Evolutionary conservation across 805 yeast genomes (phyloP).

Genomic region (Ogataea nitratoaversa): DNA sequence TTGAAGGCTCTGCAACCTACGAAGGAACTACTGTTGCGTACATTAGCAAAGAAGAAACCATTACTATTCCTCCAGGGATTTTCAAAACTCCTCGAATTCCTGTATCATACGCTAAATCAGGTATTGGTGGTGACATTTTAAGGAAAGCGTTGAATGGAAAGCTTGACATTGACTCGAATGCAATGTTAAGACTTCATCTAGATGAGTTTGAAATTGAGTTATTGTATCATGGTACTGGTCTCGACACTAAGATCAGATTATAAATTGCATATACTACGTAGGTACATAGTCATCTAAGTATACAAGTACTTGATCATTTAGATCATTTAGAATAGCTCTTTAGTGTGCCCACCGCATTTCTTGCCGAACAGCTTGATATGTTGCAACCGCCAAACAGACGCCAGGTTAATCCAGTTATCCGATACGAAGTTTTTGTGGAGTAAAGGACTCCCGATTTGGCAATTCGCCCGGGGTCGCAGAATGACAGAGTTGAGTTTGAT

Average conservation of each 20-base stretch:
- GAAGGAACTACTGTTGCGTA: slow-evolving; percentile 45
- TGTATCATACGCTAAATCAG: slow-evolving; percentile 37
- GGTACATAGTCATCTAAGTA: background rate
- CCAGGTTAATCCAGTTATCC: no score
- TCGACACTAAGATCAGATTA: slow-evolving; percentile 36
- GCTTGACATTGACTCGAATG: slow-evolving; percentile 42
- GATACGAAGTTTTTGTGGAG: background rate
- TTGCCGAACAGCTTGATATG: no score
- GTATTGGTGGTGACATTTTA: slow-evolving; percentile 46
- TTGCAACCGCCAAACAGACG: no score
- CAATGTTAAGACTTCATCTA: slow-evolving; percentile 37
- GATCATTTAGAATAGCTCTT: no score
- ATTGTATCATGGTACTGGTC: slow-evolving; percentile 42
- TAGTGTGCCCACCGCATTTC: no score
- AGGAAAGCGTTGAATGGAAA: slow-evolving; percentile 48
- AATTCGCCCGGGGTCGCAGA: slow-evolving; percentile 1
- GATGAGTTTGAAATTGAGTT: slow-evolving; percentile 39
- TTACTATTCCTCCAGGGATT: slow-evolving; percentile 49
- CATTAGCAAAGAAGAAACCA: slow-evolving; percentile 35
- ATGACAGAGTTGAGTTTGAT: no score
- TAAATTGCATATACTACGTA: slow-evolving; percentile 2
- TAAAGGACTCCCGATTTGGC: background rate
- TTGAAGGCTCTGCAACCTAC: slow-evolving; percentile 45
- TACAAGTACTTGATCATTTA: no score
- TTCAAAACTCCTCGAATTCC: slow-evolving; percentile 48